Evolutionary conservation across 257 asterid genomes (phyloP), one percentile per base, ranked within the genome.

Genomic region (Nicotiana benthamiana): DNA sequence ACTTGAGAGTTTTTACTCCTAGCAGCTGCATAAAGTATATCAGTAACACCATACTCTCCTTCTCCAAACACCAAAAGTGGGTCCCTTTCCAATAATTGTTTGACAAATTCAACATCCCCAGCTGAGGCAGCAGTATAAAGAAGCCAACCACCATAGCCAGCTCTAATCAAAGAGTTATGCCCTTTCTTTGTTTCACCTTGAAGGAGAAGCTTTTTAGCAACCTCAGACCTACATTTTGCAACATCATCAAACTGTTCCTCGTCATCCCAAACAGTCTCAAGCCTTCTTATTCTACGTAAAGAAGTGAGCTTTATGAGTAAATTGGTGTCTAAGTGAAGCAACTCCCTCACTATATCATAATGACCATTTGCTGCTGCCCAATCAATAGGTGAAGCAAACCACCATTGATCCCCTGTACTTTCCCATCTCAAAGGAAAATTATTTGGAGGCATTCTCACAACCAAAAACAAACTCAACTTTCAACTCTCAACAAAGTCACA

Each of bases 131-230:
- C 98, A 27, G 97, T 91, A 89, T 95, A 95, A 27, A 95, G 85
- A 57, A 95, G 96, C 99, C 99, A 95, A 13, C 99, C 99, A 2
- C 99, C 99, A 75, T 93, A 95, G 28, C 99, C 99, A 22, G 96
- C 98, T 80, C 90, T 80, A 79, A 95, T 89, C 80, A 95, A 57
- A 9, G 98, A 92, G 48, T 92, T 96, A 4, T 81, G 85, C 36
- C 94, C 96, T 65, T 79, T 82, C 77, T 78, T 86, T 34, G 81
- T 76, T 24, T 95, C 91, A 34, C 93, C 89, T 43, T 89, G 96
- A 1, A 85, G 88, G 53, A 92, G 80, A n/a, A 95, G 96, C 46
- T 88, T 90, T 3, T 66, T 78, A 0, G 99, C 99, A 46, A 95
- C 96, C 9, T 79, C 83, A 54, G 94, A 89, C 81, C 98, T 80